Evolutionary conservation across 2,329 filamentous ascomycete species (phyloP), one percentile per base, ranked within the genome.

Genomic region (Exophiala xenobiotica): DNA sequence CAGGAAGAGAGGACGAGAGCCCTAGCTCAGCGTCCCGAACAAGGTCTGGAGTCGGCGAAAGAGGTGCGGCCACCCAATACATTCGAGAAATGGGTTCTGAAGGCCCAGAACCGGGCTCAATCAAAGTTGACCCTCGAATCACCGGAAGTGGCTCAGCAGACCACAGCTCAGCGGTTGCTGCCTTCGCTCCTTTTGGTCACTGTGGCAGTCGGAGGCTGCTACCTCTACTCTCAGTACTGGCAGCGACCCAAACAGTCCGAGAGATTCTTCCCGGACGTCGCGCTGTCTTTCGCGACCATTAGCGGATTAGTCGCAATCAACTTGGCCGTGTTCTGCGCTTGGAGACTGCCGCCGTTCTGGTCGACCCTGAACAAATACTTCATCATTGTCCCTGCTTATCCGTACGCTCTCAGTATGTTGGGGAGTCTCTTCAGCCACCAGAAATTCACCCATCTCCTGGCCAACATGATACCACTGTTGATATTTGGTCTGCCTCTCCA

Each of bases 371-470:
- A 80, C 56, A 77, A 74, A 46, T 81, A 79, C 67, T 79, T 81
- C 62, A 71, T 78, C 47, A 71, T 73, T 29, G 70, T 76, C 3
- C 74, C 78, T 3, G 71, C 74, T 14, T 78, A 77, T 53, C 81
- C 81, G 1, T 72, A 74, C 51, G 71, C 78, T 6, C 51, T 76
- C 6, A 76, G 77, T 53, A 67, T 80, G 46, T 56, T 85, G 4
- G 75, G 78, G 14, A 78, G 76, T 60, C 67, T 75, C 8, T 83
- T 84, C 66, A 78, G 76, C 49, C 82, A 85, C 65, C 74, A 82
- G 42, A 68, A 71, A 6, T 63, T 77, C 46, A 64, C 64, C 39
- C 82, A 85, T 64, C 61, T 81, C 3, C 65, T 71, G 16, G 65
- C 66, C 9, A 85, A 85, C 61, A 78, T 82, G 70, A 60, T 76